Conservation (phyloP, 139 green algal genomes). For the Choricystis sp. region DNA sequence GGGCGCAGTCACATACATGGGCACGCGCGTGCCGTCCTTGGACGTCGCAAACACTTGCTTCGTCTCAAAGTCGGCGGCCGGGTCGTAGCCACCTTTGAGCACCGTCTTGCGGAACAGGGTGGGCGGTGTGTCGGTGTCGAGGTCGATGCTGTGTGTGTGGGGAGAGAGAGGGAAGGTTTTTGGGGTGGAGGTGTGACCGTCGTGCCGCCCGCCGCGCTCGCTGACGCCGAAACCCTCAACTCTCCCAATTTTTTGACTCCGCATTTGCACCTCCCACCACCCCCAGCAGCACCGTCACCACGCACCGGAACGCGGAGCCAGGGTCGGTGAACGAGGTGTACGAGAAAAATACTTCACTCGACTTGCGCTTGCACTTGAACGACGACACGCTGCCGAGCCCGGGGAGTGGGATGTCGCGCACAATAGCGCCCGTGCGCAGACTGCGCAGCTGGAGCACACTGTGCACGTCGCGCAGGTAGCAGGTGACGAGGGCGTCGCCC, state of each 20-base stretch:
- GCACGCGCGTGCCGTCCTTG: constrained; percentile 65
- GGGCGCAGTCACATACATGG: constrained; percentile 65
- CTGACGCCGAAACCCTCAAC: no score
- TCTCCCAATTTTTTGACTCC: no score
- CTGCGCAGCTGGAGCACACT: constrained; percentile 38
- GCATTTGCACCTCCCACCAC: no score
- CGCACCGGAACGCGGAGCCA: constrained; percentile 16
- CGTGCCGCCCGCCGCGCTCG: no score
- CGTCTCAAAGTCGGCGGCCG: constrained; percentile 45
- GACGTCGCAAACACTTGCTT: constrained; percentile 33
- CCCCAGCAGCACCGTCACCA: no score
- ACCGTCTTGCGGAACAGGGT: constrained; percentile 49
- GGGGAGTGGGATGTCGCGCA: constrained; percentile 38
- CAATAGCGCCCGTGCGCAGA: constrained; percentile 20
- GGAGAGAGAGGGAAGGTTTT: no score
- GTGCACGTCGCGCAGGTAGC: constrained; percentile 47
- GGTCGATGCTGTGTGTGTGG: no score
- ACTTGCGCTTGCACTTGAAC: constrained; percentile 41
- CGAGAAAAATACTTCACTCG: constrained; percentile 58
- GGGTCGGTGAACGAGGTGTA: constrained; percentile 54
- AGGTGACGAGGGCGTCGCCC: constrained; percentile 52
- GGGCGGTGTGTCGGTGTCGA: constrained; percentile 2
- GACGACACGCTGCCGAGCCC: constrained; percentile 36
- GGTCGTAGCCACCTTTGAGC: constrained; percentile 31
- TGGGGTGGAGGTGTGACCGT: no score